Evolutionary conservation across 345 rosid genomes (phyloP).

Genomic region (sweet orange (Citrus sinensis)): DNA sequence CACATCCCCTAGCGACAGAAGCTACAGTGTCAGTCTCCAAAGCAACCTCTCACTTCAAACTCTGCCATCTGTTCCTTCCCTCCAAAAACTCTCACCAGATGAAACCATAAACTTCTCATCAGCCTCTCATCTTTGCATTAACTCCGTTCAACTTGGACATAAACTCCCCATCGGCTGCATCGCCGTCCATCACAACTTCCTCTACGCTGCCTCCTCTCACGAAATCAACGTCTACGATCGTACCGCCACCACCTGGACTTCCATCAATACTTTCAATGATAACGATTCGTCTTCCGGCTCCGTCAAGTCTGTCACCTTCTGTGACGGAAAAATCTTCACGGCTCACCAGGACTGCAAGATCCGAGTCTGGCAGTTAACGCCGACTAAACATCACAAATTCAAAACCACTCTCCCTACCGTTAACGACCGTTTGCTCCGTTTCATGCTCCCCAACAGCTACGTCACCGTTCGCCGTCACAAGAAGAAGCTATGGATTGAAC

Average conservation of each 20-base stretch:
- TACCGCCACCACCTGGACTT: slow-evolving; percentile 25
- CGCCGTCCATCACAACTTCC: slow-evolving; percentile 45
- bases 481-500: slow-evolving; percentile 78
- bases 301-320: slow-evolving; percentile 59
- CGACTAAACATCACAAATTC: slow-evolving; percentile 38
- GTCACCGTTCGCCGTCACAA: slow-evolving; percentile 73
- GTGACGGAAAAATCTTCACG: slow-evolving; percentile 57
- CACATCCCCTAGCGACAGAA: slow-evolving; percentile 27
- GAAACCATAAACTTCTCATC: slow-evolving; percentile 36
- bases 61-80: slow-evolving; percentile 73
- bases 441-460: slow-evolving; percentile 73
- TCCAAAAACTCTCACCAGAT: slow-evolving; percentile 50
- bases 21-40: slow-evolving; percentile 42
- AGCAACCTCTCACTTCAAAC: slow-evolving; percentile 78
- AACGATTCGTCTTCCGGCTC: slow-evolving; percentile 59
- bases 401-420: slow-evolving; percentile 64
- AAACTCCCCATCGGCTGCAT: slow-evolving; percentile 61
- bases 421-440: slow-evolving; percentile 74
- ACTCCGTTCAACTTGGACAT: slow-evolving; percentile 37
- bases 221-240: slow-evolving; percentile 68
- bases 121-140: slow-evolving; percentile 32
- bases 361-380: slow-evolving; percentile 72
- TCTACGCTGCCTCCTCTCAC: slow-evolving; percentile 64
- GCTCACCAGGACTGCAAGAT: slow-evolving; percentile 87
- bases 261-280: slow-evolving; percentile 42